Evolutionary conservation across 352 stramenopile genomes (phyloP).

Genomic region (Phytophthora boehmeriae): DNA sequence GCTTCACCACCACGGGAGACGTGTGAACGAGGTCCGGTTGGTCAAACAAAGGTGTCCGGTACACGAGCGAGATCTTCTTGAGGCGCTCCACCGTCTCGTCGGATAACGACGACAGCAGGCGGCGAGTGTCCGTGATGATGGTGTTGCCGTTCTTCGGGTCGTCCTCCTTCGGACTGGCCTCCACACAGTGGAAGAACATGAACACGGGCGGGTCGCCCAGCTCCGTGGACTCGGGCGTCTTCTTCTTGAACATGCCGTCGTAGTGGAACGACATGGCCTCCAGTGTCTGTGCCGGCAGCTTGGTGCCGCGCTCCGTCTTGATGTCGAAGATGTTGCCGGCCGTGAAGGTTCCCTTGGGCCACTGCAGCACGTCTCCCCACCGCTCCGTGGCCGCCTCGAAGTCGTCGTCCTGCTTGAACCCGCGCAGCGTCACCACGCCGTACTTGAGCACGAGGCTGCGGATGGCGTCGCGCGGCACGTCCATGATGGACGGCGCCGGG

Average conservation of each 20-base stretch:
- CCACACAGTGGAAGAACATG: conserved; percentile 30
- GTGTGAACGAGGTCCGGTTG: conserved; percentile 9
- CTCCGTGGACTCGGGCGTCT: conserved; percentile 24
- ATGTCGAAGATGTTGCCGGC: conserved; percentile 27
- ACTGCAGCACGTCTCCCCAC: conserved; percentile 27
- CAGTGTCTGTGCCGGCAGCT: conserved; percentile 19
- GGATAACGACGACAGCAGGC: conserved; percentile 18
- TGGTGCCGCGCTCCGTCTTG: conserved; percentile 19
- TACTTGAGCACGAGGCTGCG: conserved; percentile 24
- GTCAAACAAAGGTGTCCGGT: conserved; percentile 20
- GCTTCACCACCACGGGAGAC: conserved; percentile 20
- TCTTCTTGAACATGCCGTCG: conserved; percentile 34
- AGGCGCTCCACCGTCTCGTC: conserved; percentile 23
- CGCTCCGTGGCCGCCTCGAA: conserved; percentile 22
- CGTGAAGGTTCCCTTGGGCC: conserved; percentile 24
- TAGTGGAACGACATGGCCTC: conserved; percentile 31
- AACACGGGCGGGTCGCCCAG: conserved; percentile 25
- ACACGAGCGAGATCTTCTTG: conserved; percentile 24
- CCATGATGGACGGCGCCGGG: conserved; percentile 19
- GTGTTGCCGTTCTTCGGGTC: conserved; percentile 30
- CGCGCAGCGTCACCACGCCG: conserved; percentile 18
- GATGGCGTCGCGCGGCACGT: conserved; percentile 22
- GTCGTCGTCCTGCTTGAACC: conserved; percentile 31
- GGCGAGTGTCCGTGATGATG: conserved; percentile 29
- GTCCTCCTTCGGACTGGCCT: conserved; percentile 17